A percentile compares a stretch with the other conserved stretches of the same genome.
phyloP scores from a whole-genome alignment of 2,329 filamentous ascomycete genomes.

The Cladosporium sp. region DNA sequence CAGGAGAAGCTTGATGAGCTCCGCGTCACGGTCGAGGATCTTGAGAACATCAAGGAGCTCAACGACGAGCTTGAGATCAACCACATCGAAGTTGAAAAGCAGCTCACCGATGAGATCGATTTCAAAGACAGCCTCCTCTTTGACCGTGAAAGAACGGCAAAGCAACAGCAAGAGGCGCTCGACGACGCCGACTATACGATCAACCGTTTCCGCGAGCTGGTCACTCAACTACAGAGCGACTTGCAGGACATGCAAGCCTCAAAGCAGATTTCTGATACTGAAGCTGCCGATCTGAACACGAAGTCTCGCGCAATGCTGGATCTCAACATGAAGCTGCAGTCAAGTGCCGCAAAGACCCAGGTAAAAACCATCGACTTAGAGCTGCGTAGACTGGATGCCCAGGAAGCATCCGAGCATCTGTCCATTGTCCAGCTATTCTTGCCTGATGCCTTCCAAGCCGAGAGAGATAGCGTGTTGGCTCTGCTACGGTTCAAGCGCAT shows the following conservation, averaged over 20 bases:
- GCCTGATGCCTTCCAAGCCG: conserved; percentile 72
- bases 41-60: conserved; percentile 84
- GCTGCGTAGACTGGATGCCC: conserved; percentile 75
- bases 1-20: conserved; percentile 79
- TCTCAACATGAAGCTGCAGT: conserved; percentile 87
- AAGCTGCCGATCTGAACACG: conserved; percentile 82
- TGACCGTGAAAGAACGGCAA: conserved; percentile 69
- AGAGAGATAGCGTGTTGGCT: conserved; percentile 80
- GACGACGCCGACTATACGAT: conserved; percentile 89
- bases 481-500: conserved; percentile 82
- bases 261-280: conserved; percentile 84
- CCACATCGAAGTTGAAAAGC: conserved; percentile 86
- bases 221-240: conserved; percentile 76
- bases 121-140: conserved; percentile 76
- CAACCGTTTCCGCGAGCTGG: conserved; percentile 79
- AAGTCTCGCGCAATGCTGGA: conserved; percentile 94
- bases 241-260: conserved; percentile 88
- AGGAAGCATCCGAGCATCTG: conserved; percentile 82
- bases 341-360: conserved; percentile 84
- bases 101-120: conserved; percentile 89
- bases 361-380: conserved; percentile 92
- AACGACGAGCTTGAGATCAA: conserved; percentile 93
- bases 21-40: conserved; percentile 72
- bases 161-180: conserved; percentile 70
- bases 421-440: conserved; percentile 84